Base-by-base conservation (phyloP, 1,284 basidiomycete genomes). In the Ustilago trichophora region DNA sequence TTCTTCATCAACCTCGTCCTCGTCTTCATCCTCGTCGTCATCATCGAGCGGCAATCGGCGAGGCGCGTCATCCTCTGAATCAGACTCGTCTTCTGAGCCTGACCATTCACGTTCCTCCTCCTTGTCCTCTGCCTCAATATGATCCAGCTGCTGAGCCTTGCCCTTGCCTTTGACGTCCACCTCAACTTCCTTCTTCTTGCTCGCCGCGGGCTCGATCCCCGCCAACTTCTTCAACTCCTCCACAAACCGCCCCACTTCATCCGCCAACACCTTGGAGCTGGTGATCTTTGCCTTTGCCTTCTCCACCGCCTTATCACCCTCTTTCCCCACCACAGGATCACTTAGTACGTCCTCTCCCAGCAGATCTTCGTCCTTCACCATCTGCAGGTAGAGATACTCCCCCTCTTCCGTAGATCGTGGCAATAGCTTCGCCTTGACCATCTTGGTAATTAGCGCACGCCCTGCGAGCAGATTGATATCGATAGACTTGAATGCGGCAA, bases 221-320 rank as follows among this genome's bases (percentile, higher is more conserved):
- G 44, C 59, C 3, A 73, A 38, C 33, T 32, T 50, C 40, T 52
- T 64, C 16, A 75, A 54, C 56, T 85, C 83, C 9, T 85, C 83
- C 0, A 93, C 77, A 15, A 86, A 85, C 18, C 78, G 75, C 15
- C 83, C 83, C 3, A 91, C 84, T 63, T 87, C 87, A 12, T 85
- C 84, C 0, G 91, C 88, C 11, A 93, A 84, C 16, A 85, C 82
- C 80, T 91, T 93, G 2, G 89, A 89, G 74, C 90, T 92, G 36
- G 90, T 84, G 21, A 94, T 82, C 24, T 90, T 87, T 54, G 86
- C 88, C 72, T 90, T 88, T 1, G 90, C 87, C 80, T 89, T 90
- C 7, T 85, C 85, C 15, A 83, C 75, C 2, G 85, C 80, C 19
- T 85, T 52, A 15, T 59, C 51, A 9, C 52, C 53, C 15, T 42